Base-by-base conservation (phyloP, 371 early-diverging fungal species). In the Mucor sp. region DNA sequence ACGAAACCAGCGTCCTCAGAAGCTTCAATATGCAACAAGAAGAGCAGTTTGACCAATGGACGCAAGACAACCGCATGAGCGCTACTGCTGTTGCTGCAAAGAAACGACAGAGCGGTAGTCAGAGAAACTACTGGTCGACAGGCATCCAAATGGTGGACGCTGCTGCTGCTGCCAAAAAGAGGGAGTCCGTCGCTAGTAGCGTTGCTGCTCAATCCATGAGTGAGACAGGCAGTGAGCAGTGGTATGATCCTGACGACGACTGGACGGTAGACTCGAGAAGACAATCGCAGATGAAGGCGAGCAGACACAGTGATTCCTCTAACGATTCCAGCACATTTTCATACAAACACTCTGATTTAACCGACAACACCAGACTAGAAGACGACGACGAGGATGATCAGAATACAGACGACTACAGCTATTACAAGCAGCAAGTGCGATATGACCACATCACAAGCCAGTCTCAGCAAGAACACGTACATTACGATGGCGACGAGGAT, bases 121-220 rank as follows among this genome's bases (percentile, higher is more conserved):
- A 74, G 25, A 67, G 75, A 9, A 75, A 70, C 9, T 75, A 77
- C 59, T 77, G 78, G 78, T 75, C 78, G 2, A 62, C 58, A 15
- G 78, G 78, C 3, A 70, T 72, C 6, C 70, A 74, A 47, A 56
- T 69, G 15, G 67, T 43, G 6, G 43, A 56, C 1, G 69, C 63
- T 63, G 65, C 60, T 32, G 61, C 66, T 14, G 74, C 65, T 25
- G 15, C 70, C 3, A 53, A 53, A 5, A 72, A 65, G 32, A 60
- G 73, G 21, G 76, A 72, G 28, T 72, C 72, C 8, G 37, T 58
- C 55, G 17, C 60, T 30, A 64, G 61, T 23, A 67, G 66, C 21
- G 17, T 66, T 11, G 73, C 62, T 17, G 28, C 58, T 19, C 53
- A 53, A 14, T 53, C 53, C 25, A 59, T 60, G 6, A 70, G 71